Base-by-base conservation (phyloP, 208 protist genomes). In the Wallacemonas sp. region DNA sequence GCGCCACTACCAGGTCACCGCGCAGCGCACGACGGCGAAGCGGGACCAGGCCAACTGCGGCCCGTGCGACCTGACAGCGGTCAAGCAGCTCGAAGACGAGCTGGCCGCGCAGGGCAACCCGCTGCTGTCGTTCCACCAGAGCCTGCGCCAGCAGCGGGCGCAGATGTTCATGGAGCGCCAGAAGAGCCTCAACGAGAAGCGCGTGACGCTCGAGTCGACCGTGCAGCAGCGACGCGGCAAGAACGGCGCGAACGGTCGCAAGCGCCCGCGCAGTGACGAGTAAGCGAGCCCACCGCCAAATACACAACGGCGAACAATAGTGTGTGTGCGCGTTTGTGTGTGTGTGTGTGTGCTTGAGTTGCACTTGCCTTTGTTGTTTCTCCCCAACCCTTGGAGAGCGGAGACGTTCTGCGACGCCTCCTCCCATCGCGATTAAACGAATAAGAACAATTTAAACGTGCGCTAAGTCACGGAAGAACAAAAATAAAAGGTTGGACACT, bases 41-140 rank as follows among this genome's bases (percentile, higher is more conserved):
- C 88, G 93, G 14, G 87, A 95, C 54, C 76, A 92, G 44, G 80
- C 74, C 17, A 81, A 72, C 65, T 92, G 85, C 54, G 93, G 90
- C 2, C 93, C 93, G 2, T 92, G 80, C 65, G 93, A 95, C 60
- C 57, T 95, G 21, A 72, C 85, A 1, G 72, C 82, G 6, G 84
- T 94, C 44, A 90, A 92, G 66, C 80, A 87, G 61, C 76, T 95
- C 12, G 91, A 95, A 69, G 91, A 94, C 21, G 80, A 89, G 34
- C 65, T 90, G 39, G 63, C 70, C 54, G 57, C 62, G 19, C 68
- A 87, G 26, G 77, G 78, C 24, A 92, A 74, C 65, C 72, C 87
- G 1, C 68, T 94, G 33, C 30, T 79, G 6, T 75, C 78, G 12
- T 92, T 88, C 71, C 77, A 92, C 64, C 79, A 88, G 60, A 72